Percentiles rank a stretch among this genome's conserved stretches.
Conservation (phyloP, 164 flowering plant species). For the Aristolochia fimbriata region DNA sequence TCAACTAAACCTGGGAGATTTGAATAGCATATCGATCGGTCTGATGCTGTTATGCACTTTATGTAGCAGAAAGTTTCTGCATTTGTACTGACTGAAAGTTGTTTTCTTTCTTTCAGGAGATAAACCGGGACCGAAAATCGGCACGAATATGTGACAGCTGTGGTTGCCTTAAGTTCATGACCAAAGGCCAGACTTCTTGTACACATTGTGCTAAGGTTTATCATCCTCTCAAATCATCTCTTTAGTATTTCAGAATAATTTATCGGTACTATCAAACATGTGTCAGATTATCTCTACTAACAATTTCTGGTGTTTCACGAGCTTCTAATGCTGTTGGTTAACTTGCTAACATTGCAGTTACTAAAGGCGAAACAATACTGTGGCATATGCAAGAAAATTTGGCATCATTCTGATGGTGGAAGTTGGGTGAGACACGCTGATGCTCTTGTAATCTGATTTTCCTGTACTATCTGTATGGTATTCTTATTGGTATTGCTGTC, state of each 20-base stretch:
- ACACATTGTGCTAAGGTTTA: conserved; percentile 2
- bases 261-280: not conserved
- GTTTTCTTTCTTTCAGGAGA: not conserved
- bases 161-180: not conserved
- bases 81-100: not conserved
- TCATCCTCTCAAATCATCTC: no score
- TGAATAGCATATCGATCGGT: not conserved
- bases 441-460: no score
- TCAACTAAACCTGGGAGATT: not conserved
- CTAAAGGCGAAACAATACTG: conserved; percentile 75
- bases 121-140: not conserved
- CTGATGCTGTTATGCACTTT: not conserved
- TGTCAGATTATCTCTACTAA: not conserved
- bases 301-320: not conserved
- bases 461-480: no score
- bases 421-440: conserved; percentile 57
- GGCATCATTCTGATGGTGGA: conserved; percentile 90
- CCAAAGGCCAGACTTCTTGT: not conserved
- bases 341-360: conserved; percentile 34
- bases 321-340: conserved; percentile 2
- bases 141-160: conserved; percentile 2
- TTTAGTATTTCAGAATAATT: not conserved
- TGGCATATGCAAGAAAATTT: conserved; percentile 90
- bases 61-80: not conserved
- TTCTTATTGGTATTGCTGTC: not conserved